Base-by-base conservation (phyloP, 352 stramenopile species). In the Pythium monospermum region DNA sequence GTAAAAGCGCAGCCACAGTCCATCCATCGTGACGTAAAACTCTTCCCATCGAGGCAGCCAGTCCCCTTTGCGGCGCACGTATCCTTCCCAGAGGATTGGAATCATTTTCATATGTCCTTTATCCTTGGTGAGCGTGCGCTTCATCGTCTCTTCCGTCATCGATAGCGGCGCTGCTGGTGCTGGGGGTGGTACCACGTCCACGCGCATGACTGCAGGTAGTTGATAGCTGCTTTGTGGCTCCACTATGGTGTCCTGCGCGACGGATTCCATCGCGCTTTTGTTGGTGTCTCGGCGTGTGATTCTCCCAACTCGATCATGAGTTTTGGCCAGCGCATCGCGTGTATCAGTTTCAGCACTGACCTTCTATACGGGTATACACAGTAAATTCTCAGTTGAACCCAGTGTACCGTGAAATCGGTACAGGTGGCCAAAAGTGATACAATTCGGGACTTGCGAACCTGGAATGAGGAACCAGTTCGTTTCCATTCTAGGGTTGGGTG, bases 31-130 rank as follows among this genome's bases (percentile, higher is more conserved):
- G 44, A 85, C 15, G 33, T 78, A 89, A 13, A 78, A 44, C 49
- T 88, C 72, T 41, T 92, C 81, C 81, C 81, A 92, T 27, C 72
- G 72, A 32, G 81, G 81, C 19, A 92, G 54, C 81, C 81, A 92
- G 43, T 92, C 81, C 48, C 78, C 71, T 47, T 88, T 88, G 61
- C 76, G 79, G 32, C 69, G 69, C 48, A 84, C 66, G 30, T 58
- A 64, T 28, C 81, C 78, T 39, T 86, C 69, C 76, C 75, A 90
- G 15, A 68, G 54, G 45, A 91, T 82, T 39, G 79, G 79, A 35
- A 87, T 79, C 28, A 87, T 55, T 50, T 85, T 76, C 75, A 85
- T 85, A 21, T 49, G 41, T 26, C 49, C 30, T 22, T 56, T 49
- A 56, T 78, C 69, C 18, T 13, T 32, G 1, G 40, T 32, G 32